These are phyloP conservation scores for Phytopythium helicoides DNA, from an alignment of 352 stramenopile genomes.

Conservation along the genomic window DNA sequence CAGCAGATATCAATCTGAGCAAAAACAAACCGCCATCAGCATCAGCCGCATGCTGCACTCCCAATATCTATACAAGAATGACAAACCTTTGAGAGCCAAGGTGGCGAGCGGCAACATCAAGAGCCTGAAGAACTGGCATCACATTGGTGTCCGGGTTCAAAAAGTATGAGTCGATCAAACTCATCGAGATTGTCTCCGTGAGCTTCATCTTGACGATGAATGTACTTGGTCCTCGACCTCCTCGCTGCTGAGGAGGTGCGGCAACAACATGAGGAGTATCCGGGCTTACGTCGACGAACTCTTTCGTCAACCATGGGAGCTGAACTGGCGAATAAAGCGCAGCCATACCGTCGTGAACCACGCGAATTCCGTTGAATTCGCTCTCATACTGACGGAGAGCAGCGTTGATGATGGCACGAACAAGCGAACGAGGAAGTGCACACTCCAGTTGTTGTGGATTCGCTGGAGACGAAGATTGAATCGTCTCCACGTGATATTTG, in stretches of 20 bases:
- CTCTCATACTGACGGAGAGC: constrained; percentile 43
- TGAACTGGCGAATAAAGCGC: constrained; percentile 47
- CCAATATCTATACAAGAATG: not conserved
- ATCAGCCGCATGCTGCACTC: not conserved
- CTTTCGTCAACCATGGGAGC: constrained; percentile 54
- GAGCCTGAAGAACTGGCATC: constrained; percentile 58
- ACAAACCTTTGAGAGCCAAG: constrained; percentile 32
- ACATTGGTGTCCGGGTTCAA: constrained; percentile 54
- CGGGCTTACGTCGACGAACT: constrained; percentile 53
- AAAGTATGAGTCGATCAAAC: constrained; percentile 44
- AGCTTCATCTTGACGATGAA: constrained; percentile 76
- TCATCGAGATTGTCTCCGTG: constrained; percentile 54
- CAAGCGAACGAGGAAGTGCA: constrained; percentile 40
- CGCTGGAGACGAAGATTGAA: constrained; percentile 12
- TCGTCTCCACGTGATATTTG: constrained; percentile 75
- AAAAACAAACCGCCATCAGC: not conserved
- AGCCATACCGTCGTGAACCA: constrained; percentile 66
- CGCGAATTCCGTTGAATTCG: constrained; percentile 50
- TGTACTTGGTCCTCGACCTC: constrained; percentile 1
- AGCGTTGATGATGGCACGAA: constrained; percentile 63
- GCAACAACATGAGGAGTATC: constrained; percentile 17
- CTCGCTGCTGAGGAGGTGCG: not conserved
- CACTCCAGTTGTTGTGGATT: constrained; percentile 23
- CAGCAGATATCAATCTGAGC: constrained; percentile 47
- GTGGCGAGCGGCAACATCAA: constrained; percentile 72